phyloP scores from a whole-genome alignment of 768 basidiomycete genomes.

The Leucosporidium yakuticum region DNA sequence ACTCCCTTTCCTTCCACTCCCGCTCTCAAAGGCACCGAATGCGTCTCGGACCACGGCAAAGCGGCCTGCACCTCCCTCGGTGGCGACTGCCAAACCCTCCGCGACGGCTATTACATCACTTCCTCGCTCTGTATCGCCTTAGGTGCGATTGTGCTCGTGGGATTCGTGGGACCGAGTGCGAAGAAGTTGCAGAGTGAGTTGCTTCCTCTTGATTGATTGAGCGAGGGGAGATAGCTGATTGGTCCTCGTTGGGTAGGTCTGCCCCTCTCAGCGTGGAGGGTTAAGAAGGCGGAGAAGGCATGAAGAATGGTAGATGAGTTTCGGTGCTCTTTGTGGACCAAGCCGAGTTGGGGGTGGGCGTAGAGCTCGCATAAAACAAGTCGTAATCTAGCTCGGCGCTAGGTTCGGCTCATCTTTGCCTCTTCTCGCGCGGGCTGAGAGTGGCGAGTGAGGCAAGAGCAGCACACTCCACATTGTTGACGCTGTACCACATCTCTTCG shows the following conservation, averaged over 20 bases:
- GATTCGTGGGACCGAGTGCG: conserved; percentile 77
- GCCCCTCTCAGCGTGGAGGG: conserved; percentile 35
- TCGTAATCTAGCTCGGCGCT: no score
- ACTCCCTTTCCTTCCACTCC: conserved; percentile 10
- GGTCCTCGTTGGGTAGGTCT: conserved; percentile 11
- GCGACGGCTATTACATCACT: conserved; percentile 87
- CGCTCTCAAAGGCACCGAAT: conserved; percentile 60
- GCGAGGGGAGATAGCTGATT: background rate
- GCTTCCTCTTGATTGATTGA: background rate
- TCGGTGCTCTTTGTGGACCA: background rate
- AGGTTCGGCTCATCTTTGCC: no score
- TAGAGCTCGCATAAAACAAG: no score
- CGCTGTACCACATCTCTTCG: no score
- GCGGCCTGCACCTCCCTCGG: conserved; percentile 63
- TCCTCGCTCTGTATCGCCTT: conserved; percentile 69
- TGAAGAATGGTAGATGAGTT: background rate
- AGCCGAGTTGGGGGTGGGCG: no score
- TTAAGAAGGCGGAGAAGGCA: conserved; percentile 18
- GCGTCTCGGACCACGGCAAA: conserved; percentile 88
- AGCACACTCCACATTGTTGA: no score
- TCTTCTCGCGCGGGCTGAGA: no score
- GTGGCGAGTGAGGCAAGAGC: no score
- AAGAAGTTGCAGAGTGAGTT: conserved; percentile 57
- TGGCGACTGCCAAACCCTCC: conserved; percentile 73
- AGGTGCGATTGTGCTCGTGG: conserved; percentile 65